Evolutionary conservation across 1,284 basidiomycete species (phyloP).

Genomic region (Cystobasidium slooffiae): DNA sequence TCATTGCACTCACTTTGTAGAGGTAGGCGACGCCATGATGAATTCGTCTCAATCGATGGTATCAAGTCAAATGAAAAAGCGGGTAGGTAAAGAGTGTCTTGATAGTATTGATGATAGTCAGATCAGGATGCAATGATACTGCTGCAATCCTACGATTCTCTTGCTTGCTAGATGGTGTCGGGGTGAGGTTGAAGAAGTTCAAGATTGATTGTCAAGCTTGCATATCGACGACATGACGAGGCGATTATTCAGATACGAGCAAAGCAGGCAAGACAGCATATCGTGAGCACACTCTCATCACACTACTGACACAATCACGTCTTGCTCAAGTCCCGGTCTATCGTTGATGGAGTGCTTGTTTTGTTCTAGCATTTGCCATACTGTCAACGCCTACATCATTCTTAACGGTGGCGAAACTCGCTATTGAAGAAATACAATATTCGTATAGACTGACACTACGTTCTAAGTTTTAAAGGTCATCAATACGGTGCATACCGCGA

Average conservation of each 20-base stretch:
- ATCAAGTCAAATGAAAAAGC: background rate
- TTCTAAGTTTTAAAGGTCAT: background rate
- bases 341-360: too few species aligned
- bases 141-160: background rate
- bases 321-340: too few species aligned
- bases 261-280: too few species aligned
- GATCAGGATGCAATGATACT: background rate
- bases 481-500: constrained; percentile 40
- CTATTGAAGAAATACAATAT: background rate
- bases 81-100: background rate
- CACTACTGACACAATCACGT: too few species aligned
- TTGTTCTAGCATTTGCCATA: too few species aligned
- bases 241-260: too few species aligned
- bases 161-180: background rate
- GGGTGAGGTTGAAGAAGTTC: background rate
- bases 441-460: background rate
- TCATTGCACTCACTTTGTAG: constrained; percentile 22
- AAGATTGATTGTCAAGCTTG: background rate
- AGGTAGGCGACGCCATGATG: constrained; percentile 36
- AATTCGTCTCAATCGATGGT: too few species aligned
- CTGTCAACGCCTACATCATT: background rate
- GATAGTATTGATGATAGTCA: too few species aligned
- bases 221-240: background rate
- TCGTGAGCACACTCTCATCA: too few species aligned
- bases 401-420: background rate